Evolutionary conservation across 768 basidiomycete species (phyloP).

Genomic region (Suillus americanus): DNA sequence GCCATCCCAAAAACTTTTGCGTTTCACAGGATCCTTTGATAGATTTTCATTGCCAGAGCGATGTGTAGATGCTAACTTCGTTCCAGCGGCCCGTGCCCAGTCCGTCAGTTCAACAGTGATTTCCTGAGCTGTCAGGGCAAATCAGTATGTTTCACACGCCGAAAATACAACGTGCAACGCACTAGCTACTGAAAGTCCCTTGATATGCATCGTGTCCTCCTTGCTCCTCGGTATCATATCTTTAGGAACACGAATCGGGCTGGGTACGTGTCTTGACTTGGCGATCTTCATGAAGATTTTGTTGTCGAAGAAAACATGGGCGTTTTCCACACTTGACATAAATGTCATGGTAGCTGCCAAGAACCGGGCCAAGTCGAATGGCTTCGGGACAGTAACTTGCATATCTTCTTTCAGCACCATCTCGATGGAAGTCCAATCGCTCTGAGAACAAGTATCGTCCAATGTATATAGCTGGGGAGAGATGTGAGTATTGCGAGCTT

Average conservation of each 20-base stretch:
- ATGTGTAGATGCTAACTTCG: slow-evolving; percentile 46
- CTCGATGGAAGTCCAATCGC: slow-evolving; percentile 44
- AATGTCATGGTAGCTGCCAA: slow-evolving; percentile 49
- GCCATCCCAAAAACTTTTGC: slow-evolving; percentile 5
- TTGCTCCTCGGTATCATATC: background rate
- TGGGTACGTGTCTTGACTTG: background rate
- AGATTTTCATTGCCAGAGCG: slow-evolving; percentile 10
- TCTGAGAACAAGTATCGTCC: background rate
- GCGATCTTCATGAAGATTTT: background rate
- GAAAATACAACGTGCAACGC: background rate
- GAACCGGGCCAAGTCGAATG: slow-evolving; percentile 47
- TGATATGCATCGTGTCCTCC: background rate
- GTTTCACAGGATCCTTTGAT: slow-evolving; percentile 5
- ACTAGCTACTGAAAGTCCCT: background rate
- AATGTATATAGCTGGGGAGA: background rate
- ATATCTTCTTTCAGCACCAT: slow-evolving; percentile 45
- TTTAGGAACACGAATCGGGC: background rate
- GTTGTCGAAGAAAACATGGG: slow-evolving; percentile 8
- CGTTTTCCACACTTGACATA: slow-evolving; percentile 37
- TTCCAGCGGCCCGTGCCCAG: slow-evolving; percentile 67
- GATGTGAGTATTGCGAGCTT: background rate
- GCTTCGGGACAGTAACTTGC: slow-evolving; percentile 37
- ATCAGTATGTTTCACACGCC: background rate
- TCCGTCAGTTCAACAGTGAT: slow-evolving; percentile 77
- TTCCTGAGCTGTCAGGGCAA: slow-evolving; percentile 49